Base-by-base conservation (phyloP, 2,329 filamentous ascomycete species). In the Scytalidium sp. region DNA sequence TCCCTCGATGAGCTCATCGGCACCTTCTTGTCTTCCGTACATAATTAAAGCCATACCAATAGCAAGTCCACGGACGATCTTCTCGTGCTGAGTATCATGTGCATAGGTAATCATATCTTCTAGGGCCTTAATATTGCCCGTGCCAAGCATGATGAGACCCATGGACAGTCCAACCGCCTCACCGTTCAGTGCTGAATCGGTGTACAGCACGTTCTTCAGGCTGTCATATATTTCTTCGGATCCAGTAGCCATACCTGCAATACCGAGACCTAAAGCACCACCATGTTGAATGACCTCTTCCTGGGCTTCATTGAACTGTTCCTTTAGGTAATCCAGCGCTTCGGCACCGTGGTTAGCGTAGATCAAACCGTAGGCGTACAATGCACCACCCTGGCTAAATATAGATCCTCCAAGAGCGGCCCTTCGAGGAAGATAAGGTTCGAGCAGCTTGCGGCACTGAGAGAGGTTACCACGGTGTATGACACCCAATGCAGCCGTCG, bases 101-200 rank as follows among this genome's bases (percentile, higher is more conserved):
- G 94, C 91, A 65, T 99, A 99, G 43, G 91, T 88, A 51, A 97
- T 94, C 93, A 99, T 97, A 60, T 96, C 90, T 65, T 97, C 90
- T 7, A 99, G 74, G 8, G 91, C 92, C 67, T 89, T 91, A 65
- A 91, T 86, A 67, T 97, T 96, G 54, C 93, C 94, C n/a, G 93
- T 97, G 49, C 94, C 94, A 49, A 99, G 76, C 94, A 97, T 99
- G 67, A 99, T 92, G 43, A 99, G 80, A 69, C 94, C 94, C 90
- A 99, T 97, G 11, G 93, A 81, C 50, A 99, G 79, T 62, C 94
- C 94, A 43, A 97, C 92, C 41, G 94, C 94, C 73, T 99, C 94
- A 63, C 94, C 94, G 57, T 97, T 97, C 61, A 99, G 84, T 5
- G 94, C 94, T 6, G 92, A 97, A 68, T 99, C 94, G 5, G 88